Base-by-base conservation (phyloP, 176 grass and related monocot species). In the Saccharum spontaneum region DNA sequence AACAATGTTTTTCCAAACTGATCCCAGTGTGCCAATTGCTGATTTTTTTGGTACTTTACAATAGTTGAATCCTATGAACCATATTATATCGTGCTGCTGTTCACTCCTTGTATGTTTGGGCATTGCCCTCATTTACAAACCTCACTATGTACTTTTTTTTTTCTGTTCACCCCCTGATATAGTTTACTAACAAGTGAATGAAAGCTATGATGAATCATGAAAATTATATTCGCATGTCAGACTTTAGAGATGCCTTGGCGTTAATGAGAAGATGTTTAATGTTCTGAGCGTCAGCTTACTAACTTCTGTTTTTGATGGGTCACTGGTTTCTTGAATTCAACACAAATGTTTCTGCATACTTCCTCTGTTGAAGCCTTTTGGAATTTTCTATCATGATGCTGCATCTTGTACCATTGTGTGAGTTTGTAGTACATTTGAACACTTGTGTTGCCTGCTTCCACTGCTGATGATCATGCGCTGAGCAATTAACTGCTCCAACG, bases 221-320 rank as follows among this genome's bases (percentile, higher is more conserved):
- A 55, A 60, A 64, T 54, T 61, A 39, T 60, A 61, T 79, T 71
- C 67, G 54, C 84, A 90, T 86, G 74, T 79, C 74, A 90, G 84
- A 90, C 84, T 87, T 83, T 38, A 67, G 84, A 90, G 89, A 75
- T 79, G 88, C 68, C 28, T 38, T 70, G 38, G 79, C 88, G 83
- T 90, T 86, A 20, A 90, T 83, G 88, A 90, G 84, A 86, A 83
- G 67, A 90, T 61, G 28, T 48, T 73, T 83, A 60, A 83, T 90
- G 3, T 52, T 49, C 80, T 90, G 75, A 87, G 75, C 69, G 10
- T 6, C 13, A 24, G 6, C 3, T 2, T 34, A 48, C 0, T 3
- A n/a, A 8, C 1, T 62, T 50, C 1, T 23, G 2, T 43, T 63
- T 3, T 40, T 41, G 8, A 50, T 50, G 65, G 4, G 10, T 20